Percentiles rank a stretch among this genome's conserved stretches.
These are phyloP conservation scores for Verbena officinalis DNA, from an alignment of 257 asterid genomes.

Conservation along the genomic window DNA sequence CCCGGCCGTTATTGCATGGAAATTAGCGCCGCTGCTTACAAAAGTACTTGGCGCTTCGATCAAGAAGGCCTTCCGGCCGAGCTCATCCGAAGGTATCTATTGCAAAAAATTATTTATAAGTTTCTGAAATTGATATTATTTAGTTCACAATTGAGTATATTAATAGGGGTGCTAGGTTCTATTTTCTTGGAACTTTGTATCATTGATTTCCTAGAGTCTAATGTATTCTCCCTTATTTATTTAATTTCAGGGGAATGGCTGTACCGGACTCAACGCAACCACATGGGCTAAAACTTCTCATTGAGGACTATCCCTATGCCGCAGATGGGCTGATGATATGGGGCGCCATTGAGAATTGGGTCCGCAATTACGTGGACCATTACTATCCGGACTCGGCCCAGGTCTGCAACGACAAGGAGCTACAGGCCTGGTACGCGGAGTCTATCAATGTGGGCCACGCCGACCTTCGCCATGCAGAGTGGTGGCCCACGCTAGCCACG, in stretches of 20 bases:
- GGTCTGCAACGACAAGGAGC: constrained; percentile 76
- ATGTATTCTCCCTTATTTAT: constrained; percentile 5
- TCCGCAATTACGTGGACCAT: constrained; percentile 54
- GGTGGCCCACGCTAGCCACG: constrained; percentile 93
- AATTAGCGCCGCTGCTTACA: constrained; percentile 90
- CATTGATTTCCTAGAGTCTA: constrained; percentile 20
- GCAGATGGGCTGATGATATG: constrained; percentile 90
- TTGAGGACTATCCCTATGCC: constrained; percentile 93
- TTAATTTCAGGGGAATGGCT: constrained; percentile 81
- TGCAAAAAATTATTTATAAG: neutral
- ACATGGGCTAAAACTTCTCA: constrained; percentile 59
- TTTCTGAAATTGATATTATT: neutral
- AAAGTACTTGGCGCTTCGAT: constrained; percentile 83
- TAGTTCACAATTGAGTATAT: too few relatives aligned
- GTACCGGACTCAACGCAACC: constrained; percentile 80
- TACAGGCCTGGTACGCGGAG: constrained; percentile 97
- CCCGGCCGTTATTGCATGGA: constrained; percentile 98
- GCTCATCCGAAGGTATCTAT: constrained; percentile 72
- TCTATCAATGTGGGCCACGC: constrained; percentile 88
- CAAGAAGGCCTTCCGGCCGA: constrained; percentile 93
- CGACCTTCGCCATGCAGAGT: constrained; percentile 64
- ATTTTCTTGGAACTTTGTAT: neutral
- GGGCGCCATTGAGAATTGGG: constrained; percentile 75
- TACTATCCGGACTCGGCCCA: constrained; percentile 65
- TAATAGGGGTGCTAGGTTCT: too few relatives aligned